Conservation (phyloP, 257 asterid species). For the Datura wrightii region DNA sequence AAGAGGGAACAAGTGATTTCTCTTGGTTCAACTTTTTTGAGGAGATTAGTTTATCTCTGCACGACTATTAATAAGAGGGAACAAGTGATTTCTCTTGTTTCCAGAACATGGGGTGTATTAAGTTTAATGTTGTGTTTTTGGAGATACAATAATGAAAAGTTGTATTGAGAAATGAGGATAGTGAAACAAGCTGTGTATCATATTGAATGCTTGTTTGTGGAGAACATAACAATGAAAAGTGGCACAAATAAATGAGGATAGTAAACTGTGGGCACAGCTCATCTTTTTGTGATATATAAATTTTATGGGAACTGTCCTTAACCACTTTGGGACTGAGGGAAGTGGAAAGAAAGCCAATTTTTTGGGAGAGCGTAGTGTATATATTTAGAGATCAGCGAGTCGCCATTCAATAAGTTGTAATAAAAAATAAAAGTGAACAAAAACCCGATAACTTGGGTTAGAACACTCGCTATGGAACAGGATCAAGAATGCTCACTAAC, state of each 20-base stretch:
- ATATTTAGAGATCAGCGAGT: neutral
- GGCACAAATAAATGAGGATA: neutral
- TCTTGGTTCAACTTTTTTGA: constrained; percentile 15
- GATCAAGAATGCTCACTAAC: neutral
- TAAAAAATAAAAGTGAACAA: neutral
- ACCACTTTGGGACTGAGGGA: constrained; percentile 22
- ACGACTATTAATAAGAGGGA: neutral
- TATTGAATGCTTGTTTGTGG: neutral
- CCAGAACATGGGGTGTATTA: neutral
- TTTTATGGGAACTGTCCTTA: neutral
- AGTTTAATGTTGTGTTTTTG: neutral
- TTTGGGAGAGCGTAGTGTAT: neutral
- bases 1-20: neutral
- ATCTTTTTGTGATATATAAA: neutral
- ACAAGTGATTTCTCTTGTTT: neutral
- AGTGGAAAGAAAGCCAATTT: neutral
- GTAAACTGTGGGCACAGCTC: neutral
- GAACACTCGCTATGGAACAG: neutral
- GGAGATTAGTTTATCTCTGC: neutral
- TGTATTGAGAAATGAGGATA: neutral
- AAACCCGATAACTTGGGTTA: neutral
- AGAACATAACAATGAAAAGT: constrained; percentile 9
- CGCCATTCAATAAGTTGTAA: neutral
- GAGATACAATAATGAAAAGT: neutral
- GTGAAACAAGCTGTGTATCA: neutral